Evolutionary conservation across 768 basidiomycete genomes (phyloP), one percentile per base, ranked within the genome.

Genomic region (Russula dissimulans): DNA sequence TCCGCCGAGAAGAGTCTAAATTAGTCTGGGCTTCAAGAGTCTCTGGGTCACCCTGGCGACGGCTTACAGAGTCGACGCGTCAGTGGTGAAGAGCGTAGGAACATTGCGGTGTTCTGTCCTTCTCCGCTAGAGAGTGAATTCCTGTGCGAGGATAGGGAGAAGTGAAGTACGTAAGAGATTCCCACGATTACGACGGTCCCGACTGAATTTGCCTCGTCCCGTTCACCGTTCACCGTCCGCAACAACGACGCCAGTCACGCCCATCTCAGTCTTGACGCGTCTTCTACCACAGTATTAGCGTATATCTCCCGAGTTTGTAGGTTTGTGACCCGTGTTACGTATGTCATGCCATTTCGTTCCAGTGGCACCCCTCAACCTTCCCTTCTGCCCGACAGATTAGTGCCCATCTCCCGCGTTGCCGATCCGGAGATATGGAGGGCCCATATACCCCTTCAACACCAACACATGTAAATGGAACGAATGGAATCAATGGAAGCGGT

Each of bases 371-470:
- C 26, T 43, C 29, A 54, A 54, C 14, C 11, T 12, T 6, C 39
- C 17, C 17, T 34, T 9, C 34, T 43, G 29, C 18, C 50, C n/a
- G 50, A 43, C 39, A 47, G 61, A 53, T 48, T 36, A 48, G 56
- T 62, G 31, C 46, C 38, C 45, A 52, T 54, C 56, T 53, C 22
- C 41, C 41, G 38, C 41, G 15, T 39, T 10, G 45, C 36, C 44
- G 51, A 62, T 54, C 51, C 26, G 51, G 41, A 57, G 48, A 48
- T 54, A 65, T 65, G 65, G 65, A 65, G 18, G 48, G 45, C 41
- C 58, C 65, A 51, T 64, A 65, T 65, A 64, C 59, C 62, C 62
- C 65, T 17, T 42, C 59, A 41, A 55, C 65, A 44, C 39, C 62
- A 38, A 57, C 48, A 38, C 62, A 63, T 51, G 45, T 64, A 44